Evolutionary conservation across 1,139 yeast species (phyloP), one percentile per base, ranked within the genome.

Genomic region (Taphrina pruni): DNA sequence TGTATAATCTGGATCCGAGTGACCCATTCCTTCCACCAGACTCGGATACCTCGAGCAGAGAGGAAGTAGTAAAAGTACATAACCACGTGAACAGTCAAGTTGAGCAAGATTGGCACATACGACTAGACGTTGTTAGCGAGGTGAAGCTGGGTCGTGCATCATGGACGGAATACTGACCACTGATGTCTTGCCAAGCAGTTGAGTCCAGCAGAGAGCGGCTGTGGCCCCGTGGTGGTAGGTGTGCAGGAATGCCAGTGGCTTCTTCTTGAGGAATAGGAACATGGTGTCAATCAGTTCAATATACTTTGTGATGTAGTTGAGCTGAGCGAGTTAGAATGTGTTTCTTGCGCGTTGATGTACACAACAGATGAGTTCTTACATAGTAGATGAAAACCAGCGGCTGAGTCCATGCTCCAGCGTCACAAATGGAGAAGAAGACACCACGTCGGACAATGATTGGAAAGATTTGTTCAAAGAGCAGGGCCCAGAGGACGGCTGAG

Each of bases 1-100:
- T 94, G 99, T 76, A 90, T 85, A 81, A 94, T 94, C 83, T 94
- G 99, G 85, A 90, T 88, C 75, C 97, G 86, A 66, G 99, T 94
- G 75, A 94, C 97, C 97, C 97, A 94, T 82, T 93, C 97, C 82
- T 94, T 94, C 99, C 99, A 94, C 98, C 98, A 93, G 71, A 94
- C 97, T 76, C 94, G 88, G 78, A 93, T 90, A 72, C 97, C 97
- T 79, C 97, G 86, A 20, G 98, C 91, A 74, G 94, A 85, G 76
- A 94, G 84, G 85, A 92, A 93, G 84, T 94, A 94, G 85, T 94
- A 94, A 90, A 93, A 94, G 86, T 94, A 94, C 99, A 94, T 94
- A 74, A 94, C 88, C 65, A 94, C 97, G 78, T 94, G 99, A 64
- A 94, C 99, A 71, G 87, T 90, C 80, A 94, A 84, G 83, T 94